These are phyloP conservation scores for Cystobasidium pallidum DNA, from an alignment of 1,284 basidiomycete genomes.

Conservation along the genomic window DNA sequence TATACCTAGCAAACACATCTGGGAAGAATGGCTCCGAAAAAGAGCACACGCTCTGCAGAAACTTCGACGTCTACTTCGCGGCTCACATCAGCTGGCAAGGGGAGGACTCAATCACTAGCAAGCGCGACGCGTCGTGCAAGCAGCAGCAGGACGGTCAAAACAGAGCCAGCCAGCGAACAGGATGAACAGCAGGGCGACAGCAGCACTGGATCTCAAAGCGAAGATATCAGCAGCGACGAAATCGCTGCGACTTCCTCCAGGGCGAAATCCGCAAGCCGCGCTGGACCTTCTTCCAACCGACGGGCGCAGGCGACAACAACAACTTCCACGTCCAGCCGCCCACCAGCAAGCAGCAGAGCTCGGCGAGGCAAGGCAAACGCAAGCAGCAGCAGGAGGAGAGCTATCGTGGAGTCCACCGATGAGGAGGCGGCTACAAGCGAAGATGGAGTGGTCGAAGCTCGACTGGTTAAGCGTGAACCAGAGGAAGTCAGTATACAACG, in stretches of 20 bases:
- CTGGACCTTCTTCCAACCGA: constrained; percentile 18
- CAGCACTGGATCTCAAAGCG: no score
- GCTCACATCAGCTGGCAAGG: not conserved
- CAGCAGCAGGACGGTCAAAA: constrained; percentile 34
- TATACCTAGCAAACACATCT: not conserved
- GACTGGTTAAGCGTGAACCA: constrained; percentile 7
- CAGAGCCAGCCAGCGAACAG: constrained; percentile 43
- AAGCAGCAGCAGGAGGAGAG: constrained; percentile 38
- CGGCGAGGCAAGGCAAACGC: constrained; percentile 5
- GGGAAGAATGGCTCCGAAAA: not conserved
- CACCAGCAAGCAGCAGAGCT: constrained; percentile 10
- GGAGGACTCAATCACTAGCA: not conserved
- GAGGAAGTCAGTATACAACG: not conserved
- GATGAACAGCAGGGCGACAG: constrained; percentile 11
- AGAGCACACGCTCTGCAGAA: not conserved
- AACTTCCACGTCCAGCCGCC: not conserved
- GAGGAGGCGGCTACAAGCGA: not conserved
- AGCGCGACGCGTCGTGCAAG: constrained; percentile 25
- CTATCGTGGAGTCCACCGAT: constrained; percentile 27
- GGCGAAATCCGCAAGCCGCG: not conserved
- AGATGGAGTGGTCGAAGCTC: constrained; percentile 2
- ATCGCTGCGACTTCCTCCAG: constrained; percentile 14
- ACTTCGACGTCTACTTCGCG: constrained; percentile 5
- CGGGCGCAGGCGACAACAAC: constrained; percentile 9
- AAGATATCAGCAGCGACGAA: constrained; percentile 10